A percentile compares a stretch with the other conserved stretches of the same genome.
Conservation (phyloP, 192 early-diverging fungal species). For the Coemansia interrupta region DNA sequence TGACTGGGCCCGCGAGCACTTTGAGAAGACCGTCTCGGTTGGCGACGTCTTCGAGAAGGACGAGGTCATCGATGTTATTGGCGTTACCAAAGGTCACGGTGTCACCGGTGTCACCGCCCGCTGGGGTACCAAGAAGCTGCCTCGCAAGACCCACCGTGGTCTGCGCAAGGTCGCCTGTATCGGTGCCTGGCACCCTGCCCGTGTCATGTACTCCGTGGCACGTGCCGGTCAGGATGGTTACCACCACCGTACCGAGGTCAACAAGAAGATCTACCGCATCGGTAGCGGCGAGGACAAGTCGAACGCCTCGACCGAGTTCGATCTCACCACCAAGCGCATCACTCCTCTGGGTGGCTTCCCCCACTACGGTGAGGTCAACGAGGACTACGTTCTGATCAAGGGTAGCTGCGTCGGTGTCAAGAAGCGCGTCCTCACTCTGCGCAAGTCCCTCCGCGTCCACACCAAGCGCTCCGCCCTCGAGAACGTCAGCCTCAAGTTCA, state of each 20-base stretch:
- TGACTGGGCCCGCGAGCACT: constrained; percentile 94
- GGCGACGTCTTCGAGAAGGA: constrained; percentile 93
- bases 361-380: constrained; percentile 97
- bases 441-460: constrained; percentile 96
- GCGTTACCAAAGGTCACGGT: constrained; percentile 99
- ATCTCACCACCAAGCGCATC: constrained; percentile 92
- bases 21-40: constrained; percentile 93
- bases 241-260: constrained; percentile 99
- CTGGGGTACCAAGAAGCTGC: constrained; percentile 99
- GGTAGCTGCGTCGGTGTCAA: constrained; percentile 93
- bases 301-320: constrained; percentile 92
- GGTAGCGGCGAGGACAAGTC: constrained; percentile 79
- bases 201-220: constrained; percentile 98
- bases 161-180: constrained; percentile 99
- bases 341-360: constrained; percentile 99
- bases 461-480: constrained; percentile 95
- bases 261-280: constrained; percentile 99
- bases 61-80: constrained; percentile 98
- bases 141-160: constrained; percentile 99
- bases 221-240: constrained; percentile 99
- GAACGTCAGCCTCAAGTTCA: constrained; percentile 96
- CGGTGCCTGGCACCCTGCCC: constrained; percentile 95
- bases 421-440: constrained; percentile 95
- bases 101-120: constrained; percentile 98
- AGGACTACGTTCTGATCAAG: constrained; percentile 99